A percentile compares a stretch with the other conserved stretches of the same genome.
Evolutionary conservation across 208 protist genomes (phyloP).

Genomic region (Trypanosoma congolense): DNA sequence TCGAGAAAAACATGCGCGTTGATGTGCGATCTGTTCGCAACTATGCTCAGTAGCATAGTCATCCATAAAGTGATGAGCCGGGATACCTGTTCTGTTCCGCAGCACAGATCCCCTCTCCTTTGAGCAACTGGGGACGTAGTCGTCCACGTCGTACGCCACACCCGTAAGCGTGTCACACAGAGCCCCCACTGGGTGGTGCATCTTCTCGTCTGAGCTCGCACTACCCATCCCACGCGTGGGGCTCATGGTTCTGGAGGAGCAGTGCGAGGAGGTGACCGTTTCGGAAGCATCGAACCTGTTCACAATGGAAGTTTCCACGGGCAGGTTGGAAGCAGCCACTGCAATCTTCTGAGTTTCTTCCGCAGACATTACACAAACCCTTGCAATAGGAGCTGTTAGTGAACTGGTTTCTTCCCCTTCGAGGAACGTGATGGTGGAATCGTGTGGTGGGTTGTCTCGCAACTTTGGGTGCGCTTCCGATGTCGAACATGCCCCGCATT

Average conservation of each 20-base stretch:
- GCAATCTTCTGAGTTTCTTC: not conserved
- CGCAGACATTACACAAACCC: not conserved
- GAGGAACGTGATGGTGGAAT: too few species aligned
- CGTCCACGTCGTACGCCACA: conserved; percentile 54
- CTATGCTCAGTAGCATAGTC: not conserved
- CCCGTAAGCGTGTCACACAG: conserved; percentile 29
- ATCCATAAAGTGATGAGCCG: not conserved
- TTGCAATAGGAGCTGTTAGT: too few species aligned
- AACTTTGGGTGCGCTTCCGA: too few species aligned
- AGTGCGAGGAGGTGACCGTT: too few species aligned
- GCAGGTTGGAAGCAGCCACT: not conserved
- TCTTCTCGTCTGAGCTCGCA: not conserved
- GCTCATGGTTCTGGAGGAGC: not conserved
- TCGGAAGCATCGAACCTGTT: not conserved
- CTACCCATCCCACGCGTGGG: not conserved
- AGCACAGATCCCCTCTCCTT: not conserved
- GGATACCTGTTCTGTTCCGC: conserved; percentile 15
- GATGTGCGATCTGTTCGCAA: not conserved
- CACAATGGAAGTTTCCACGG: too few species aligned
- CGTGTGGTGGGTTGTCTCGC: too few species aligned
- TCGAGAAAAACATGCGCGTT: not conserved
- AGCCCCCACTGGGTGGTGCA: not conserved
- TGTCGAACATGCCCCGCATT: too few species aligned
- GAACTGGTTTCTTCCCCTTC: too few species aligned
- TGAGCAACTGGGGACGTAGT: conserved; percentile 16